phyloP scores from a whole-genome alignment of 495 filamentous ascomycete genomes.

The Aspergillus olivimuriae region DNA sequence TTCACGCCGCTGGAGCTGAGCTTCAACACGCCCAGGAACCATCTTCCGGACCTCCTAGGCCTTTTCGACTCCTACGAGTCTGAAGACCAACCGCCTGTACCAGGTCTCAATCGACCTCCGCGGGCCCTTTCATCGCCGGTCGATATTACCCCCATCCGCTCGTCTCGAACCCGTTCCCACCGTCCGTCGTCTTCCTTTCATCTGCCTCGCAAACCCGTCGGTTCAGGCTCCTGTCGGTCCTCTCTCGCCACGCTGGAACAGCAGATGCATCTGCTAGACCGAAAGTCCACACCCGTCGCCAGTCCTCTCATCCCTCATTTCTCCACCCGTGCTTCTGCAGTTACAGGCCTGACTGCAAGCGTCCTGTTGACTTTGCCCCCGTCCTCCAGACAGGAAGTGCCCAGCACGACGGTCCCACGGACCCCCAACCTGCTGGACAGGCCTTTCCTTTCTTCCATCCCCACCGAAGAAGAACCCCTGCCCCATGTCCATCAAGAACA shows the following conservation, averaged over 20 bases:
- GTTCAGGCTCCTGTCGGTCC: conserved; percentile 26
- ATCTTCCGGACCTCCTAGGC: conserved; percentile 52
- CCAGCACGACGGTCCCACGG: background rate
- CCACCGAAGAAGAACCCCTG: background rate
- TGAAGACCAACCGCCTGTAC: too few species aligned
- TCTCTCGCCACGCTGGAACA: conserved; percentile 25
- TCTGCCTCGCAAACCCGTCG: conserved; percentile 37
- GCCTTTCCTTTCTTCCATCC: conserved; percentile 7
- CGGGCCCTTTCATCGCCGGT: conserved; percentile 6
- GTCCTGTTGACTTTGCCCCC: conserved; percentile 4
- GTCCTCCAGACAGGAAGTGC: conserved; percentile 11
- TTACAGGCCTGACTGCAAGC: conserved; percentile 9
- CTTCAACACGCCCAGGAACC: conserved; percentile 60
- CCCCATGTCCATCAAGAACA: conserved; percentile 4
- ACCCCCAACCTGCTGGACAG: conserved; percentile 19
- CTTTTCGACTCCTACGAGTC: too few species aligned
- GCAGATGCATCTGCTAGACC: conserved; percentile 19
- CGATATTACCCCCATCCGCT: too few species aligned
- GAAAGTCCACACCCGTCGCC: conserved; percentile 10
- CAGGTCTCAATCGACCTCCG: background rate
- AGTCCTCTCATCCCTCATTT: conserved; percentile 39
- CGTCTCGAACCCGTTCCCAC: conserved; percentile 17
- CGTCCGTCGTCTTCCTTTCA: conserved; percentile 25
- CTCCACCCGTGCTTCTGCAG: conserved; percentile 19
- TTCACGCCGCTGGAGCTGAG: conserved; percentile 72